phyloP scores from a whole-genome alignment of 495 filamentous ascomycete genomes.

The Penicillium herquei region DNA sequence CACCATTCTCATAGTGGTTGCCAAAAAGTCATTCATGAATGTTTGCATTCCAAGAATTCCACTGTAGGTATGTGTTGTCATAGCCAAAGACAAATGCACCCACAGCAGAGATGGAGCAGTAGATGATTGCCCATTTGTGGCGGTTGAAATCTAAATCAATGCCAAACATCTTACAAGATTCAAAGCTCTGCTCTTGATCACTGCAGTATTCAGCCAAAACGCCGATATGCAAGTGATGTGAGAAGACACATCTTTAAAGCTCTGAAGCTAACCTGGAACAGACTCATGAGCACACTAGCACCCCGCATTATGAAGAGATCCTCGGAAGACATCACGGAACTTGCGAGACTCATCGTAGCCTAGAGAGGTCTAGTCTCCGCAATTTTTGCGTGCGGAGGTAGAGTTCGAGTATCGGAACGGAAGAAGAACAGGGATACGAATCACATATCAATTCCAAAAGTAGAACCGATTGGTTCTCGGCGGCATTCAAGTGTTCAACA shows the following conservation, averaged over 20 bases:
- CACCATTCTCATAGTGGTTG: slow-evolving; percentile 10
- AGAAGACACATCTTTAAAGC: neutral
- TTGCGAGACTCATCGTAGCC: neutral
- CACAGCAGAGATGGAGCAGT: slow-evolving; percentile 24
- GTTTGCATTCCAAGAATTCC: slow-evolving; percentile 27
- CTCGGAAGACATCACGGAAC: neutral
- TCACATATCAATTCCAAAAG: no score
- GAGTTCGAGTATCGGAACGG: no score
- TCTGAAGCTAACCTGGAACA: neutral
- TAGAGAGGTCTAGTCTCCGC: neutral
- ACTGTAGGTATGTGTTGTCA: slow-evolving; percentile 30
- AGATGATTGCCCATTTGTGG: slow-evolving; percentile 24
- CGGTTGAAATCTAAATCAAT: slow-evolving; percentile 22
- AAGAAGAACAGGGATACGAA: no score
- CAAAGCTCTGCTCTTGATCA: neutral
- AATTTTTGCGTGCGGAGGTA: neutral
- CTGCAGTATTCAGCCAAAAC: neutral
- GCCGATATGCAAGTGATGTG: neutral
- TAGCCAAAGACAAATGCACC: slow-evolving; percentile 30
- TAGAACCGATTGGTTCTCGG: no score
- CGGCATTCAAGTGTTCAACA: no score
- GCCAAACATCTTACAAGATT: neutral
- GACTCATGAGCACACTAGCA: neutral
- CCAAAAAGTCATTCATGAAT: slow-evolving; percentile 25
- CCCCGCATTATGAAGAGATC: neutral